Evolutionary conservation across 805 yeast genomes (phyloP).

Genomic region (Zygoascus ofunaensis): DNA sequence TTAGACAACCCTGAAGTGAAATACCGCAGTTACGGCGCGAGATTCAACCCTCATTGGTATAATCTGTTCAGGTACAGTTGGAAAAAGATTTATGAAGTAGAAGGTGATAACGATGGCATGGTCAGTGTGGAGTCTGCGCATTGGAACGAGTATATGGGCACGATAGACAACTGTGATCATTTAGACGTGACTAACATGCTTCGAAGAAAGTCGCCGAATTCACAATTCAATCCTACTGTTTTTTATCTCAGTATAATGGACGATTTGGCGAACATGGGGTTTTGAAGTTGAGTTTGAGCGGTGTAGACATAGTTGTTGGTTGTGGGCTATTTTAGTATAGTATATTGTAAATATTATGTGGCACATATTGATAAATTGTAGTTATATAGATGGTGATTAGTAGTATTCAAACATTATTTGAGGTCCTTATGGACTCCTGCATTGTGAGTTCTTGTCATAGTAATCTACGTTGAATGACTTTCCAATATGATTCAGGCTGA

Average conservation of each 20-base stretch:
- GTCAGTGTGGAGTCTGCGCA: slow-evolving; percentile 67
- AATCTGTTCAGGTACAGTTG: slow-evolving; percentile 58
- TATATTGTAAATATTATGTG: no score
- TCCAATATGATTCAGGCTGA: no score
- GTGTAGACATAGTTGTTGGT: no score
- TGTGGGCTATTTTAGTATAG: no score
- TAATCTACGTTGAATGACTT: no score
- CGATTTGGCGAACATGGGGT: slow-evolving; percentile 49
- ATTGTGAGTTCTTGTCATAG: no score
- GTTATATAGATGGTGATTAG: no score
- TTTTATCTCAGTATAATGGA: slow-evolving; percentile 63
- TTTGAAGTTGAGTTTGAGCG: no score
- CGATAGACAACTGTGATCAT: slow-evolving; percentile 72
- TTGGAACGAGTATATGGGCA: slow-evolving; percentile 82
- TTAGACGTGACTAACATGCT: slow-evolving; percentile 73
- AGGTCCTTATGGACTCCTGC: no score
- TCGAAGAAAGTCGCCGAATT: slow-evolving; percentile 23
- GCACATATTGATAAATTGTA: no score
- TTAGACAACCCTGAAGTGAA: slow-evolving; percentile 50
- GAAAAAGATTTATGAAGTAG: slow-evolving; percentile 42
- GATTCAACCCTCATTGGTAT: slow-evolving; percentile 51
- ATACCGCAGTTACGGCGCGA: slow-evolving; percentile 81
- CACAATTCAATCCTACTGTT: slow-evolving; percentile 53
- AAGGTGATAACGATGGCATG: slow-evolving; percentile 74
- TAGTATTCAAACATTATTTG: no score